These are phyloP conservation scores for Tetratostichococcus sp. DNA, from an alignment of 139 green algal species.

Conservation along the genomic window DNA sequence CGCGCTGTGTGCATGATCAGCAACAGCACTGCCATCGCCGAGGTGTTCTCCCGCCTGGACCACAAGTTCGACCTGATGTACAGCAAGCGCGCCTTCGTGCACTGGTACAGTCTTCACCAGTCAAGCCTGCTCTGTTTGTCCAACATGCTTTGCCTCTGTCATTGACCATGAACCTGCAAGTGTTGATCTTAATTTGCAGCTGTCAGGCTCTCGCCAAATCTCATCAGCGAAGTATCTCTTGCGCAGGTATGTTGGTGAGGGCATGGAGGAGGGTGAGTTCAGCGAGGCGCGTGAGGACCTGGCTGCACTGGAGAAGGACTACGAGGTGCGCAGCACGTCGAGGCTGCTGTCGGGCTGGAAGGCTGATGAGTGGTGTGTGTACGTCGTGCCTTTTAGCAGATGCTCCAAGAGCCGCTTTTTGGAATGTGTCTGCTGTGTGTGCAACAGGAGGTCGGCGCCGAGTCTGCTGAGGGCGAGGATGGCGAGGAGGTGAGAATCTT, in stretches of 20 bases:
- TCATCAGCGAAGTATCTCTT: too few relatives aligned
- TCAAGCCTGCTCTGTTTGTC: too few relatives aligned
- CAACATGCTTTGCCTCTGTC: too few relatives aligned
- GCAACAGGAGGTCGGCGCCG: slow-evolving; percentile 75
- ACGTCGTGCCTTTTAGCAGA: neutral
- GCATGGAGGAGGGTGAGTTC: slow-evolving; percentile 92
- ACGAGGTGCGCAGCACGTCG: slow-evolving; percentile 85
- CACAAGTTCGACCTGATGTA: slow-evolving; percentile 99
- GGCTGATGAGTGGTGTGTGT: slow-evolving; percentile 7
- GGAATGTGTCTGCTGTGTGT: neutral
- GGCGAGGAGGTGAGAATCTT: slow-evolving; percentile 56
- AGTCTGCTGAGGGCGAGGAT: slow-evolving; percentile 71
- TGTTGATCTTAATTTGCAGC: too few relatives aligned
- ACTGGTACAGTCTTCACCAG: too few relatives aligned
- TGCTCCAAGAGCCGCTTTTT: neutral
- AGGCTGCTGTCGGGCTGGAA: too few relatives aligned
- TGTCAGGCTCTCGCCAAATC: too few relatives aligned
- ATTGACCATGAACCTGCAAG: too few relatives aligned
- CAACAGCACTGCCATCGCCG: slow-evolving; percentile 97
- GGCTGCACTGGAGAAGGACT: slow-evolving; percentile 98
- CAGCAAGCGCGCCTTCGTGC: slow-evolving; percentile 75
- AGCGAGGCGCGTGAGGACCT: slow-evolving; percentile 92
- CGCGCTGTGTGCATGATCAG: slow-evolving; percentile 99
- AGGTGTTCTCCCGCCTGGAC: slow-evolving; percentile 97
- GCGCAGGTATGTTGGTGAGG: slow-evolving; percentile 99